These are phyloP conservation scores for Isabelozyma pseudorhagii DNA, from an alignment of 805 yeast genomes.

Conservation along the genomic window DNA sequence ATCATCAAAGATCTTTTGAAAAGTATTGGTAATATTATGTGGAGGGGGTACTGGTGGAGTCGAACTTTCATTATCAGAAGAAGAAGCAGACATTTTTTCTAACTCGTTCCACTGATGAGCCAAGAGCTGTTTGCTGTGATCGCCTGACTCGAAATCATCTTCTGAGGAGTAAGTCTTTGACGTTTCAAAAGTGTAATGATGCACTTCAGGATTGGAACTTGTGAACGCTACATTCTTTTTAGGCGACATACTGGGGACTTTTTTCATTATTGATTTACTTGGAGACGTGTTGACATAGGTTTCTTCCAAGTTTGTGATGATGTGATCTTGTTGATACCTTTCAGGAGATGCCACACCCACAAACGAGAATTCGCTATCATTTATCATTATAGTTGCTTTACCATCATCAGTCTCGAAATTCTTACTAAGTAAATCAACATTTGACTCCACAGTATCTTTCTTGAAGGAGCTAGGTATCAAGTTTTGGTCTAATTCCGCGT, in stretches of 20 bases:
- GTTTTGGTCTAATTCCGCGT: constrained; percentile 6
- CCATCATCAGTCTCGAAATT: constrained; percentile 3
- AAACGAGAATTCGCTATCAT: constrained; percentile 24
- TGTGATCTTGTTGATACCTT: constrained; percentile 7
- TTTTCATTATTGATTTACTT: constrained; percentile 37
- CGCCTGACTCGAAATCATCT: constrained; percentile 5
- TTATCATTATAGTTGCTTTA: background rate
- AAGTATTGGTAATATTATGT: constrained; percentile 8
- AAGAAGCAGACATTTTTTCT: background rate
- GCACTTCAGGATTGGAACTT: constrained; percentile 25
- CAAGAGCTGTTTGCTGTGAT: constrained; percentile 1
- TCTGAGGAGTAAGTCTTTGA: constrained; percentile 9
- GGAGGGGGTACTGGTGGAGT: constrained; percentile 32
- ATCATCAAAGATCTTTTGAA: constrained; percentile 5
- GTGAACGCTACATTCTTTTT: constrained; percentile 38
- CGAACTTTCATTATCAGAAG: constrained; percentile 4
- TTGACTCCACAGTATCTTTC: too few relatives aligned
- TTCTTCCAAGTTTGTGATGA: constrained; percentile 1
- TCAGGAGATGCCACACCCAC: constrained; percentile 4
- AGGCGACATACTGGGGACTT: constrained; percentile 20
- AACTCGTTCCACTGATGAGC: constrained; percentile 1
- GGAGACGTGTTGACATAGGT: constrained; percentile 21
- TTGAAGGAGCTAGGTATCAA: background rate
- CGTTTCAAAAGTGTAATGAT: constrained; percentile 19
- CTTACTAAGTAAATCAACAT: background rate